Conservation (phyloP, 805 yeast species). For the Dipodascus geniculatus region DNA sequence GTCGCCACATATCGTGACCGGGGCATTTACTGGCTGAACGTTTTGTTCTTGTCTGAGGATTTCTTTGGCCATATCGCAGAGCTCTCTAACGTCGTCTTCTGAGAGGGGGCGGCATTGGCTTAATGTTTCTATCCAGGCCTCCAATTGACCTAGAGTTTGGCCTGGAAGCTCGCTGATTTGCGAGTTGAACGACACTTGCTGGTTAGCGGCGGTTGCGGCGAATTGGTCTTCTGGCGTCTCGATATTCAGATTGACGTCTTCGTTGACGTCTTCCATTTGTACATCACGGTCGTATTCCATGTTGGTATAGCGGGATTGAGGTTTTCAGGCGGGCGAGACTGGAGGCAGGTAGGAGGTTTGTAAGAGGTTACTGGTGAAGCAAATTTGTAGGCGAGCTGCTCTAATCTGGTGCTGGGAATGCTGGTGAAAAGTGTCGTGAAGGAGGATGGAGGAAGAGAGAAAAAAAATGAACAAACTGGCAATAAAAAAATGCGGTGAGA, state of each 20-base stretch:
- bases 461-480: background rate
- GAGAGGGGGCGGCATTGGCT: slow-evolving; percentile 73
- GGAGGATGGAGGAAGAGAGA: too few species aligned
- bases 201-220: slow-evolving; percentile 3
- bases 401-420: too few species aligned
- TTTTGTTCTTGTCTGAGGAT: slow-evolving; percentile 85
- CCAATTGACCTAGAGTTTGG: slow-evolving; percentile 55
- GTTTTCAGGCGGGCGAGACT: too few species aligned
- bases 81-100: slow-evolving; percentile 67
- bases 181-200: slow-evolving; percentile 3
- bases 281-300: slow-evolving; percentile 31
- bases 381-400: too few species aligned
- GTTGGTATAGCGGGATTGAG: slow-evolving; percentile 3
- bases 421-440: background rate
- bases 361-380: too few species aligned
- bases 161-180: slow-evolving; percentile 40
- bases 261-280: slow-evolving; percentile 27
- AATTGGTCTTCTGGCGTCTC: slow-evolving; percentile 43
- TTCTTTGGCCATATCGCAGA: slow-evolving; percentile 86
- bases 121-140: slow-evolving; percentile 80
- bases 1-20: slow-evolving; percentile 95
- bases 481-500: background rate
- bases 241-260: slow-evolving; percentile 57
- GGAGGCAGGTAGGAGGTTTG: too few species aligned
- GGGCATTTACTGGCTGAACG: slow-evolving; percentile 90